Evolutionary conservation across 768 basidiomycete species (phyloP).

Genomic region (Tulasnella sp.): DNA sequence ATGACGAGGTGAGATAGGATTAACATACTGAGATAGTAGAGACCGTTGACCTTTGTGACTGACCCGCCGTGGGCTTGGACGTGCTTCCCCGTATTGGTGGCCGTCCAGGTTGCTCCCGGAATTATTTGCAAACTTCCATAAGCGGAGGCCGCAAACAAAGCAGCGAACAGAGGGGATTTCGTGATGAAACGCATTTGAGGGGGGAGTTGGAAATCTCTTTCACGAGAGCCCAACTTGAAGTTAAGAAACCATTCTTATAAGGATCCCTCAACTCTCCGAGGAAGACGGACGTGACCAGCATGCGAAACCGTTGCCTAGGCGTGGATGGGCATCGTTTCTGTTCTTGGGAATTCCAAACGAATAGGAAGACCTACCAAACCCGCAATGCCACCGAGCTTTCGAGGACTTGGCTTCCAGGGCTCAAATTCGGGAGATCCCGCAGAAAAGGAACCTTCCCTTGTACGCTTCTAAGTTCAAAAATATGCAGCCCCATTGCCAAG

Average conservation of each 20-base stretch:
- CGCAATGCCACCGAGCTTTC: not conserved
- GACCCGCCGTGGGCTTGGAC: constrained; percentile 19
- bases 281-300: not conserved
- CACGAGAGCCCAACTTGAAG: not conserved
- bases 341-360: not conserved
- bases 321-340: not conserved
- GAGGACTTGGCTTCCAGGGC: not conserved
- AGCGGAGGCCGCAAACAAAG: not conserved
- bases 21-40: constrained; percentile 18
- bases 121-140: constrained; percentile 17
- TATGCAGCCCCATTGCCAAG: not conserved
- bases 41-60: constrained; percentile 14
- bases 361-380: not conserved
- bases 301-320: not conserved
- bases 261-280: not conserved
- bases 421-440: not conserved
- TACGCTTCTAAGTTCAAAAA: not conserved
- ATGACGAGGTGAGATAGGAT: not conserved
- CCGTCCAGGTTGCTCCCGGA: constrained; percentile 21
- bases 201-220: not conserved
- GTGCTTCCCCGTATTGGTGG: constrained; percentile 15
- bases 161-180: not conserved
- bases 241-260: not conserved
- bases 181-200: not conserved
- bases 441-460: not conserved